Evolutionary conservation across 257 asterid species (phyloP), one percentile per base, ranked within the genome.

Genomic region (Ilex asprella): DNA sequence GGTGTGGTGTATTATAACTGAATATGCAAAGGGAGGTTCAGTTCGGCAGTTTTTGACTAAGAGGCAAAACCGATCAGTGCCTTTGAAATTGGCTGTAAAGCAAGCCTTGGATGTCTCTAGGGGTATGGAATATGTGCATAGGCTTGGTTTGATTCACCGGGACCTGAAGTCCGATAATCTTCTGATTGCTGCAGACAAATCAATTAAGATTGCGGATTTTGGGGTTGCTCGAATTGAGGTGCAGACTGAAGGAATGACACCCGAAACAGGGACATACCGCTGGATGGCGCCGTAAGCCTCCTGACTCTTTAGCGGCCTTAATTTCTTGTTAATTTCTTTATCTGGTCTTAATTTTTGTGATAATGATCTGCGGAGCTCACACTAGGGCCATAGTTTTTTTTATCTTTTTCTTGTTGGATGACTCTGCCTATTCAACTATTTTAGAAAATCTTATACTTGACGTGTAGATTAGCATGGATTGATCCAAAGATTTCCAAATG

Each of bases 1-100:
- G 97, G 99, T 93, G 27, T 93, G 99, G 99, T 89, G 99, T 74
- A 89, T 92, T 44, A 94, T 92, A 30, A 92, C 99, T 2, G 99
- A 92, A 67, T 92, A 92, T 64, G 99, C 99, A 10, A 92, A 92
- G 73, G 99, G 98, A 47, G 99, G 99, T 31, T 92, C 99, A 0
- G 91, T 92, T 39, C 87, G 97, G 39, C 97, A 92, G 69, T 92
- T 86, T 73, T 78, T 92, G 84, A 75, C 87, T 29, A 89, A 78
- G 79, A 66, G 99, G 51, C 86, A 79, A 78, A 92, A 92, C 69
- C 85, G 95, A 56, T 73, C 96, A 12, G 99, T 89, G 70, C 97
- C 99, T 21, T 59, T 92, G 82, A 92, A 83, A 71, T 73, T 89
- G 82, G 99, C 99, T 13, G 97, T 92, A 35, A 92, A 89, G 89